A percentile compares a stretch with the other conserved stretches of the same genome.
Conservation (phyloP, 768 basidiomycete genomes). For the Lyophyllum semitale region DNA sequence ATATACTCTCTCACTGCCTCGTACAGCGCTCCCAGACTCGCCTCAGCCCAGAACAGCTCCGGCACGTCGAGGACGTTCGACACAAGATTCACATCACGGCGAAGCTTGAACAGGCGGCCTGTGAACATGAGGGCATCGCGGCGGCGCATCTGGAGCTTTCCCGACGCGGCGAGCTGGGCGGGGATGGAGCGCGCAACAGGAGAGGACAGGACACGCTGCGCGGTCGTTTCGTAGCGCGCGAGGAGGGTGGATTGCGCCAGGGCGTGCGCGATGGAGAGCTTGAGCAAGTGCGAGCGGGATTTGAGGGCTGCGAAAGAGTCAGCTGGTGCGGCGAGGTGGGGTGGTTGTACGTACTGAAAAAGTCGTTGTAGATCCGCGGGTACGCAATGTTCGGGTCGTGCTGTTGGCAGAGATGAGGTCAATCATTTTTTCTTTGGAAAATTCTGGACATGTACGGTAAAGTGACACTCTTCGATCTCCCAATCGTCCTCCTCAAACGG, state of each 20-base stretch:
- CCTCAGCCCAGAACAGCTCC: constrained; percentile 94
- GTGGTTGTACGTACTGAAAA: constrained; percentile 71
- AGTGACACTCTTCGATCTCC: constrained; percentile 95
- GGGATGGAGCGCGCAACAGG: constrained; percentile 81
- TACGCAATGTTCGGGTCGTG: constrained; percentile 83
- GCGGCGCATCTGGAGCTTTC: constrained; percentile 73
- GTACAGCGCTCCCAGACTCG: constrained; percentile 85
- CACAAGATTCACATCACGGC: constrained; percentile 88
- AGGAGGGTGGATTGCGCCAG: constrained; percentile 93
- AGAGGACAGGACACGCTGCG: constrained; percentile 77
- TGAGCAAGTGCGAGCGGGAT: constrained; percentile 85
- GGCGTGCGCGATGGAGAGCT: constrained; percentile 92
- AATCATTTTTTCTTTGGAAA: too few species aligned
- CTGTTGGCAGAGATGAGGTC: constrained; percentile 34
- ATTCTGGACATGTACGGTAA: constrained; percentile 51
- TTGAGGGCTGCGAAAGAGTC: constrained; percentile 68
- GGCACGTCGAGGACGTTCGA: constrained; percentile 93
- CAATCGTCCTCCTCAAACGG: constrained; percentile 68
- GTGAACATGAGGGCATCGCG: constrained; percentile 87
- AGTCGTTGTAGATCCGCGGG: constrained; percentile 94
- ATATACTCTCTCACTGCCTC: constrained; percentile 94
- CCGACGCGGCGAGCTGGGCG: constrained; percentile 75
- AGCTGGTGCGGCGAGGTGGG: neutral
- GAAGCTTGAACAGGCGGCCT: constrained; percentile 81
- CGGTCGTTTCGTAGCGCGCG: constrained; percentile 81